phyloP scores from a whole-genome alignment of 352 stramenopile species.

The Globisporangium sylvaticum region DNA sequence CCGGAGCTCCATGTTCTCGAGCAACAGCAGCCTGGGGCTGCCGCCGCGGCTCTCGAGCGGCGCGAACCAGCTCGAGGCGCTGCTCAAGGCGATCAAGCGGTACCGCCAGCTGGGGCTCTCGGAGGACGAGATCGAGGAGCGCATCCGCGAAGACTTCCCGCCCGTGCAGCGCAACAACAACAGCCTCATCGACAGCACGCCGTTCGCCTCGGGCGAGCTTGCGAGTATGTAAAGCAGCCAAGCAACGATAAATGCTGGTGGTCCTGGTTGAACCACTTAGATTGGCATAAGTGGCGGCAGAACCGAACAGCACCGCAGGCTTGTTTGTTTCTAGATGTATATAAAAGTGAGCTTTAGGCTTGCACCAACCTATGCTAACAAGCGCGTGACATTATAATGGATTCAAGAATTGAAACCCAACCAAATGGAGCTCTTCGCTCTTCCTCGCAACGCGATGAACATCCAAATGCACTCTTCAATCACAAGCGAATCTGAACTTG shows the following conservation, averaged over 20 bases:
- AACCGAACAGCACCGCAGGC: background rate
- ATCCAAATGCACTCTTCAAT: no score
- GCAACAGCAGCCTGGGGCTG: slow-evolving; percentile 48
- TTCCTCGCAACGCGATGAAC: background rate
- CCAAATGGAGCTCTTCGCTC: background rate
- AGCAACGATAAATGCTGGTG: background rate
- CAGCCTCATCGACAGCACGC: background rate
- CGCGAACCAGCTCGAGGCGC: slow-evolving; percentile 51
- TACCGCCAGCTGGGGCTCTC: slow-evolving; percentile 51
- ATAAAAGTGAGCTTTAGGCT: background rate
- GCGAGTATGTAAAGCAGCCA: slow-evolving; percentile 12
- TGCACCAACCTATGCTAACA: background rate
- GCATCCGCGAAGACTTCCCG: slow-evolving; percentile 63
- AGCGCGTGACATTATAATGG: background rate
- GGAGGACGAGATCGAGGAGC: slow-evolving; percentile 64
- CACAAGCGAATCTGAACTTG: background rate
- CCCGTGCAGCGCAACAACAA: slow-evolving; percentile 40
- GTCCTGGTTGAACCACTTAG: background rate
- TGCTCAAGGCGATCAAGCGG: slow-evolving; percentile 59
- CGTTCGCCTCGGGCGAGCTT: slow-evolving; percentile 9
- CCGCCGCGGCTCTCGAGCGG: slow-evolving; percentile 54
- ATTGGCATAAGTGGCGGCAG: slow-evolving; percentile 6
- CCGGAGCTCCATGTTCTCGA: slow-evolving; percentile 47
- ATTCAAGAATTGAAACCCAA: background rate
- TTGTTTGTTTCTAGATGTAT: background rate